Conservation (phyloP, 495 filamentous ascomycete genomes). For the Neurospora africana region DNA sequence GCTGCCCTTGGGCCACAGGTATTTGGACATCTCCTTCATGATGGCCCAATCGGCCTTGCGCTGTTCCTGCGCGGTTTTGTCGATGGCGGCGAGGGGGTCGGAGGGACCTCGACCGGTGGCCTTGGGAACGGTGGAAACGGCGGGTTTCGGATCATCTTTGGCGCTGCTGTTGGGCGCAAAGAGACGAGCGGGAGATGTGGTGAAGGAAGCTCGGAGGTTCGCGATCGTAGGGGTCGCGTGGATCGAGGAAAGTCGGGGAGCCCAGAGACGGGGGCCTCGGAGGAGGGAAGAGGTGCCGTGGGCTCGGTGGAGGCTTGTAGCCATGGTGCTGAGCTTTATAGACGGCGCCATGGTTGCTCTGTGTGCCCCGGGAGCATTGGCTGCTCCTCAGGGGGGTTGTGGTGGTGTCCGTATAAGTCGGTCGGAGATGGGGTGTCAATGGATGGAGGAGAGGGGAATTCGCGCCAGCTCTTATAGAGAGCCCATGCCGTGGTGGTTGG, state of each 20-base stretch:
- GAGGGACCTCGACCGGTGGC: conserved; percentile 1
- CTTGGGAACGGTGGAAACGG: neutral
- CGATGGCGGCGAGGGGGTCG: conserved; percentile 26
- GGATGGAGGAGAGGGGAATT: neutral
- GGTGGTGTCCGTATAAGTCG: neutral
- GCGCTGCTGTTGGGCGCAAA: neutral
- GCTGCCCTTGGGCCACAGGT: conserved; percentile 94
- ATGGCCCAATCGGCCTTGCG: conserved; percentile 97
- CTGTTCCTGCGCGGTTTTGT: conserved; percentile 67
- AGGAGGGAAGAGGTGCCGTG: conserved; percentile 2
- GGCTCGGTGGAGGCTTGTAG: conserved; percentile 9
- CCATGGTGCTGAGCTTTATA: conserved; percentile 13
- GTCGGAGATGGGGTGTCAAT: neutral
- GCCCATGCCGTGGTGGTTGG: neutral
- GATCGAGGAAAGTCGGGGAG: neutral
- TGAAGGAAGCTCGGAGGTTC: conserved; percentile 12
- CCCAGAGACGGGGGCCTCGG: neutral
- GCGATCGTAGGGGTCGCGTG: neutral
- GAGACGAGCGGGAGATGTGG: conserved; percentile 9
- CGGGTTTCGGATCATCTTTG: neutral
- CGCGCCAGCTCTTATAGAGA: neutral
- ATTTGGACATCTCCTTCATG: conserved; percentile 92
- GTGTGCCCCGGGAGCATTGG: neutral
- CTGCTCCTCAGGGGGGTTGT: neutral
- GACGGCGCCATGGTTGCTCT: conserved; percentile 14